Evolutionary conservation across 2,329 filamentous ascomycete genomes (phyloP).

Genomic region (Biscogniauxia mediterranea): DNA sequence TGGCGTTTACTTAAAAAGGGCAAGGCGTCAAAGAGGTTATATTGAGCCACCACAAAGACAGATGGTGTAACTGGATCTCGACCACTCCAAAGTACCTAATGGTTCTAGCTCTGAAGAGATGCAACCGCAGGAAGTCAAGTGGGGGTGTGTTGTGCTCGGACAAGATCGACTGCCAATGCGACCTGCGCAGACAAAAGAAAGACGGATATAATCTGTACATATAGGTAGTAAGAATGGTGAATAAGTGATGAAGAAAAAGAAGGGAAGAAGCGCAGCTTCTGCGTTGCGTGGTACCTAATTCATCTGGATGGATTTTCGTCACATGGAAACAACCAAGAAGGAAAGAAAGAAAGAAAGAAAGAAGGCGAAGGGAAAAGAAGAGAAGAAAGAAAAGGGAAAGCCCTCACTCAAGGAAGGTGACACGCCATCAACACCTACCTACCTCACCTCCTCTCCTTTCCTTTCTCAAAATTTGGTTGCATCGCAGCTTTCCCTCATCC

Average conservation of each 20-base stretch:
- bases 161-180: not conserved
- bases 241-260: not conserved
- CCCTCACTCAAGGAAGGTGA: not conserved
- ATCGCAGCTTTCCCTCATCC: not conserved
- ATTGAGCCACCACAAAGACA: slow-evolving; percentile 5
- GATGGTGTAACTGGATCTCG: not conserved
- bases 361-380: not conserved
- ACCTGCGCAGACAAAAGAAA: not conserved
- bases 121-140: slow-evolving; percentile 66
- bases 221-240: not conserved
- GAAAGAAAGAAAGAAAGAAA: not conserved
- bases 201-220: too few species aligned
- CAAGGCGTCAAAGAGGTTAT: not conserved
- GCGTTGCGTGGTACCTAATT: not conserved
- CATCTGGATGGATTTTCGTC: too few species aligned
- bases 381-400: not conserved
- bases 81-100: not conserved
- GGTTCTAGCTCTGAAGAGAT: slow-evolving; percentile 9
- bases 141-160: slow-evolving; percentile 66
- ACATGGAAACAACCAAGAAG: not conserved
- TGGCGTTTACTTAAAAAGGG: not conserved
- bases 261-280: not conserved
- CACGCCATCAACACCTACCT: not conserved
- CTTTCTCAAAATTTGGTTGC: not conserved
- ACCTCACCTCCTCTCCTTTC: not conserved